phyloP scores from a whole-genome alignment of 345 rosid species.

The Euphorbia pulcherrima region DNA sequence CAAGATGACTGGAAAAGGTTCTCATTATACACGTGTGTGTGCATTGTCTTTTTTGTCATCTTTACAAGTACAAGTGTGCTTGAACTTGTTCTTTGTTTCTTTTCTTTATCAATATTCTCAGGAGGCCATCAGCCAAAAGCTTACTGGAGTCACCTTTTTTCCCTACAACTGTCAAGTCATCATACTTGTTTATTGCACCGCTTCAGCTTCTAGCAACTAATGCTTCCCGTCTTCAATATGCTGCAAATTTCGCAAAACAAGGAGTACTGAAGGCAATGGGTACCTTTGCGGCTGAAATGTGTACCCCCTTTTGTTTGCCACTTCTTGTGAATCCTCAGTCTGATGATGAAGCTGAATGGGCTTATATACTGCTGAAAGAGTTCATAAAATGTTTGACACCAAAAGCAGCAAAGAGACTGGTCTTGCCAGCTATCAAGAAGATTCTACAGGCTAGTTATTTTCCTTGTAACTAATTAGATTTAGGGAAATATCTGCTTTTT shows the following conservation, averaged over 20 bases:
- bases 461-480: slow-evolving; percentile 17
- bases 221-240: slow-evolving; percentile 64
- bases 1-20: slow-evolving; percentile 71
- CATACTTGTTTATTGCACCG: slow-evolving; percentile 78
- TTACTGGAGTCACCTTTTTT: slow-evolving; percentile 85
- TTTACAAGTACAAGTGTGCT: neutral
- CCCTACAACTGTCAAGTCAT: slow-evolving; percentile 69
- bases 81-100: slow-evolving; percentile 17
- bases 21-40: neutral
- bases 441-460: slow-evolving; percentile 71
- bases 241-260: slow-evolving; percentile 77
- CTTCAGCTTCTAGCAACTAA: slow-evolving; percentile 69
- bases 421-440: slow-evolving; percentile 80
- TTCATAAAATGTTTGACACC: slow-evolving; percentile 65
- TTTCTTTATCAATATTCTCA: slow-evolving; percentile 32
- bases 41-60: neutral
- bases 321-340: slow-evolving; percentile 51
- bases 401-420: slow-evolving; percentile 54
- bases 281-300: slow-evolving; percentile 75
- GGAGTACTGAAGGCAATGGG: slow-evolving; percentile 89
- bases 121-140: slow-evolving; percentile 83
- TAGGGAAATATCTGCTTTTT: slow-evolving; percentile 13
- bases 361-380: slow-evolving; percentile 69
- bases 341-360: slow-evolving; percentile 76
- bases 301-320: slow-evolving; percentile 69